A percentile compares a stretch with the other conserved stretches of the same genome.
Conservation (phyloP, 2,329 filamentous ascomycete genomes). For the Cladosporium cucumerinum region DNA sequence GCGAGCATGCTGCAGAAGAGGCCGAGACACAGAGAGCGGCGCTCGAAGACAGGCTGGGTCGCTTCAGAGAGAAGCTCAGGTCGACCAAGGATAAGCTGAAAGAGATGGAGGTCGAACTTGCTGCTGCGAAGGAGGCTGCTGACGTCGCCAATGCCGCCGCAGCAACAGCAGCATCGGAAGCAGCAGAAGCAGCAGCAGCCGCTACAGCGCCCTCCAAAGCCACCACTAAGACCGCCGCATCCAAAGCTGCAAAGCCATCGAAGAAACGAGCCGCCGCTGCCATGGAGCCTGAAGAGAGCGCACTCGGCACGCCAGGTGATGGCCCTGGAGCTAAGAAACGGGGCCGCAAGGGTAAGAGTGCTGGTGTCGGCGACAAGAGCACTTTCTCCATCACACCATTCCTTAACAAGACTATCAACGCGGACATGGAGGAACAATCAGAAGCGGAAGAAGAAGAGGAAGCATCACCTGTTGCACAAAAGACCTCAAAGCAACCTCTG, state of each 20-base stretch:
- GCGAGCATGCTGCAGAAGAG: constrained; percentile 57
- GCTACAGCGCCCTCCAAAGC: not conserved
- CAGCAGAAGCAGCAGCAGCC: constrained; percentile 26
- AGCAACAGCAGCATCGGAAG: constrained; percentile 18
- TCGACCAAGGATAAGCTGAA: constrained; percentile 71
- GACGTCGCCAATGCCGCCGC: constrained; percentile 21
- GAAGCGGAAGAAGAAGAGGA: constrained; percentile 24
- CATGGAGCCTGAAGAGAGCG: constrained; percentile 47
- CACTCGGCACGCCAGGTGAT: constrained; percentile 49
- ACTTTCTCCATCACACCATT: constrained; percentile 93
- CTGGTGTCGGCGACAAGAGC: constrained; percentile 77
- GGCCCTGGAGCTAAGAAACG: constrained; percentile 44
- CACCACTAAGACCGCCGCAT: constrained; percentile 37
- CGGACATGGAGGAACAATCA: constrained; percentile 38
- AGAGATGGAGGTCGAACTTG: constrained; percentile 53
- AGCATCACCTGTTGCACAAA: constrained; percentile 26
- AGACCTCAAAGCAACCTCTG: constrained; percentile 40
- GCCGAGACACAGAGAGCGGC: constrained; percentile 61
- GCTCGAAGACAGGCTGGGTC: constrained; percentile 68
- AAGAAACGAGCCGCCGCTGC: constrained; percentile 44
- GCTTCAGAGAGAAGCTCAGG: constrained; percentile 66
- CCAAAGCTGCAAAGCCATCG: constrained; percentile 38
- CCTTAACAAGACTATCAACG: constrained; percentile 68
- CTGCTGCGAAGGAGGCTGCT: constrained; percentile 39
- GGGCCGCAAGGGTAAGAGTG: constrained; percentile 50